Conservation (phyloP, 768 basidiomycete genomes). For the Xerocomellus amylosporus region DNA sequence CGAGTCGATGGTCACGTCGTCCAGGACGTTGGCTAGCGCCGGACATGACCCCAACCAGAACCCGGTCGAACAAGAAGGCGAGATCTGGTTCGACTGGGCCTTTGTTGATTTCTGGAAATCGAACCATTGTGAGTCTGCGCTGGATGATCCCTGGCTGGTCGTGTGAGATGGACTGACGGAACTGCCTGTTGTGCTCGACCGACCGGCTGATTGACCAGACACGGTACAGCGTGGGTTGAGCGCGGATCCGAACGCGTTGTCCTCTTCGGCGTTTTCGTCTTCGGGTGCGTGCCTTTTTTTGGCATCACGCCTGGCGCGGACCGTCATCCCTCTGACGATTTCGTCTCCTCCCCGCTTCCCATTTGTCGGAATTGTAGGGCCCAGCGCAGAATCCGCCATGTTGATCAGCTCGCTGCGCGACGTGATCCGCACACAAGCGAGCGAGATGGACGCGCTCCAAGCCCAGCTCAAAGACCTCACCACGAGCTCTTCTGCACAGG, state of each 20-base stretch:
- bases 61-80: constrained; percentile 58
- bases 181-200: not conserved
- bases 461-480: constrained; percentile 48
- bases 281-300: constrained; percentile 43
- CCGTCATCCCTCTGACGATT: not conserved
- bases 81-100: constrained; percentile 97
- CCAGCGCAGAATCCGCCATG: constrained; percentile 73
- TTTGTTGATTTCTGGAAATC: constrained; percentile 99
- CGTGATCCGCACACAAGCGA: constrained; percentile 76
- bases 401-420: constrained; percentile 82
- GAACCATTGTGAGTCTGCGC: constrained; percentile 73
- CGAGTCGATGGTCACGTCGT: constrained; percentile 69
- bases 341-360: too few relatives aligned
- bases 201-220: constrained; percentile 41
- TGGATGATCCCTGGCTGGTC: not conserved
- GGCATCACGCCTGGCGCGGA: not conserved
- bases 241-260: constrained; percentile 62
- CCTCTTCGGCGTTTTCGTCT: constrained; percentile 47
- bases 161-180: not conserved
- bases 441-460: constrained; percentile 72
- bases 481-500: constrained; percentile 39
- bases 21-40: constrained; percentile 31
- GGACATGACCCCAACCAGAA: constrained; percentile 1
- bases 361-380: constrained; percentile 38
- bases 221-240: constrained; percentile 72